These are phyloP conservation scores for Eutrema yunnanense DNA, from an alignment of 345 rosid genomes.

Conservation along the genomic window DNA sequence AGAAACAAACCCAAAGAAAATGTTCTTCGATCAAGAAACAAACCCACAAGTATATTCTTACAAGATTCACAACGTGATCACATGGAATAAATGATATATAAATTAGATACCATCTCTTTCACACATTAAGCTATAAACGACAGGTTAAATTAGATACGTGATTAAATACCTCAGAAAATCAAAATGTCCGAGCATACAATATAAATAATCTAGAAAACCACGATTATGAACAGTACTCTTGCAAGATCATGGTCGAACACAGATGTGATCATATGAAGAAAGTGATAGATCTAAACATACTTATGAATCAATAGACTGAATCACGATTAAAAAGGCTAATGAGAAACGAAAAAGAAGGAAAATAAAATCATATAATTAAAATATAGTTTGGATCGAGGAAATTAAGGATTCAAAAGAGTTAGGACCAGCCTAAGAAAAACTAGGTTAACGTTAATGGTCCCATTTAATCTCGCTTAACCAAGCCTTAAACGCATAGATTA, in stretches of 20 bases:
- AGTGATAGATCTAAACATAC: background rate
- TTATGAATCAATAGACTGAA: background rate
- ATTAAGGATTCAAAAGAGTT: constrained; percentile 19
- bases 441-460: constrained; percentile 48
- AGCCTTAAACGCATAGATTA: constrained; percentile 36
- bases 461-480: constrained; percentile 43
- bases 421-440: constrained; percentile 44
- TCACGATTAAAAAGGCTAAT: background rate
- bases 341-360: background rate
- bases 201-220: background rate
- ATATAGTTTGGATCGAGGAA: constrained; percentile 7
- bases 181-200: constrained; percentile 16
- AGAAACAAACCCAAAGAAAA: background rate
- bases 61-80: constrained; percentile 26
- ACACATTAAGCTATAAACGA: background rate
- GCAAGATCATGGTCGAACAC: constrained; percentile 6
- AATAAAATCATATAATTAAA: constrained; percentile 1
- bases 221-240: background rate
- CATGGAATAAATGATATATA: constrained; percentile 17
- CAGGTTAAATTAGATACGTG: background rate
- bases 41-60: background rate
- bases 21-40: background rate
- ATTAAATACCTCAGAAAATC: background rate
- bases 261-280: constrained; percentile 12
- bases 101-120: background rate